phyloP scores from a whole-genome alignment of 345 rosid species.

The Odontarrhena argentea region DNA sequence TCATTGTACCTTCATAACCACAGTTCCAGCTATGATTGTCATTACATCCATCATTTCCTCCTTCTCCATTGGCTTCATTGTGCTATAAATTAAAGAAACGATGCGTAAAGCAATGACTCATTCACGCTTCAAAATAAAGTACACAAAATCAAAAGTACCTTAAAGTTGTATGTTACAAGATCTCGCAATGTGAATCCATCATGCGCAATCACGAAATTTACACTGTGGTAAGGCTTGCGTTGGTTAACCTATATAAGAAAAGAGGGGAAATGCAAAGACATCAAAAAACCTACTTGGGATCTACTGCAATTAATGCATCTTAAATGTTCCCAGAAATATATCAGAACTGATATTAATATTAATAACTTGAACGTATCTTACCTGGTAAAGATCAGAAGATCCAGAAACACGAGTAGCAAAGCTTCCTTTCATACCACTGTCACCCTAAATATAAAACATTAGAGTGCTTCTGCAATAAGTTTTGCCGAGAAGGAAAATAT shows the following conservation, averaged over 20 bases:
- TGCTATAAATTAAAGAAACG: constrained; percentile 54
- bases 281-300: constrained; percentile 10
- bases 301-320: neutral
- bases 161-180: constrained; percentile 82
- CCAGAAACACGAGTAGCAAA: constrained; percentile 91
- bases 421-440: constrained; percentile 85
- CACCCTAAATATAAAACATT: constrained; percentile 59
- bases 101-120: constrained; percentile 14
- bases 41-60: constrained; percentile 91
- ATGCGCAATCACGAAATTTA: constrained; percentile 85
- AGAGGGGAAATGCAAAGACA: neutral
- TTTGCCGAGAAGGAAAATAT: neutral
- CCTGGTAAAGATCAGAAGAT: constrained; percentile 82
- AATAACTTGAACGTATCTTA: constrained; percentile 37
- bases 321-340: neutral
- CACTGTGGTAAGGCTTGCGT: constrained; percentile 85
- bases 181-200: constrained; percentile 91
- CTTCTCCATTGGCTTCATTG: constrained; percentile 97
- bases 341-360: neutral
- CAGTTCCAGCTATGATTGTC: constrained; percentile 96
- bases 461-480: constrained; percentile 3
- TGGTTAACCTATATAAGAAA: constrained; percentile 61
- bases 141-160: constrained; percentile 54
- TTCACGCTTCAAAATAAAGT: constrained; percentile 17
- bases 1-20: constrained; percentile 77